phyloP scores from a whole-genome alignment of 805 yeast genomes.

The Teunomyces stri region DNA sequence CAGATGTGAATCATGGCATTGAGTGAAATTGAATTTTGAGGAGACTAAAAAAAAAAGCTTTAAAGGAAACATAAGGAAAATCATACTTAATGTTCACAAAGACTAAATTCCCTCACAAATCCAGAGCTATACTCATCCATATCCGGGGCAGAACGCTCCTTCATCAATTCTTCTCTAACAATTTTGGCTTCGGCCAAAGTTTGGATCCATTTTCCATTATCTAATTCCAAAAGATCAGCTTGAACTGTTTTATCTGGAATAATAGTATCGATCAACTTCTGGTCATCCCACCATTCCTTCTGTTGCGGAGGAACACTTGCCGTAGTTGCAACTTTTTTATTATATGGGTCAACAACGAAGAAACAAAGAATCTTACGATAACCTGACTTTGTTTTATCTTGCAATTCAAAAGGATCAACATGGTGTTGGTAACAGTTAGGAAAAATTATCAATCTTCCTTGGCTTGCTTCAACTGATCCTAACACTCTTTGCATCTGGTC shows the following conservation, averaged over 20 bases:
- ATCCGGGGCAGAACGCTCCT: conserved; percentile 22
- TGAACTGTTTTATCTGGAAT: conserved; percentile 8
- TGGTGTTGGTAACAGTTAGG: conserved; percentile 41
- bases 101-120: conserved; percentile 21
- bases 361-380: conserved; percentile 40
- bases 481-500: conserved; percentile 19
- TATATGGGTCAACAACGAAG: conserved; percentile 37
- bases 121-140: conserved; percentile 13
- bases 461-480: conserved; percentile 24
- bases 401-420: conserved; percentile 37
- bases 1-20: too few relatives aligned
- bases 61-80: too few relatives aligned
- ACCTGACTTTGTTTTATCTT: conserved; percentile 34
- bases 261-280: conserved; percentile 7
- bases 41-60: too few relatives aligned
- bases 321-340: conserved; percentile 25
- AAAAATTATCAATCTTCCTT: conserved; percentile 32
- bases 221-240: conserved; percentile 4
- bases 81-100: conserved; percentile 31
- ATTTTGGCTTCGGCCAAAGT: conserved; percentile 23
- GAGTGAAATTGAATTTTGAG: too few relatives aligned
- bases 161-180: conserved; percentile 28
- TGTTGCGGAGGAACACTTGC: conserved; percentile 40
- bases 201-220: conserved; percentile 15
- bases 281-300: conserved; percentile 28